Base-by-base conservation (phyloP, 2,329 filamentous ascomycete genomes). In the Rhytidhysteron rufulum region DNA sequence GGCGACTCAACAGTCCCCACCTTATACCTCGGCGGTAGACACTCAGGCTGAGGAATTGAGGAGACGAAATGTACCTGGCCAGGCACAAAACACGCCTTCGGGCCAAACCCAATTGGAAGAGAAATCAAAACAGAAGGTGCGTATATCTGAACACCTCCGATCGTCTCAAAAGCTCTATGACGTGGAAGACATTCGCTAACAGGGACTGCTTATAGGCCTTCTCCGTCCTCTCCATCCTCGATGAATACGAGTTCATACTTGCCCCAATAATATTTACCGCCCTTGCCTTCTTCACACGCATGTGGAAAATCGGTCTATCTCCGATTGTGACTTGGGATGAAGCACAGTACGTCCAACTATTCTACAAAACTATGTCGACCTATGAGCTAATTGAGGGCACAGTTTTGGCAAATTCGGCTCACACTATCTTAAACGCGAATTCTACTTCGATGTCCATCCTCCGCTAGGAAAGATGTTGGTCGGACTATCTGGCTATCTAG, bases 401-500 rank as follows among this genome's bases (percentile, higher is more conserved):
- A 88, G 85, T 68, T 94, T 94, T 67, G 88, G 88, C 64, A 98
- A 98, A 74, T 98, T 98, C 68, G 93, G 93, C 50, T 97, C 91
- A 57, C 91, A 98, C 71, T 98, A 98, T 69, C 83, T 98, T 63
- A 96, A 98, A 69, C 88, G 91, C 67, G 93, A 98, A 70, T 96
- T 97, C 76, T 98, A 98, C 78, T 98, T 98, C 72, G 88, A 95
- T 76, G 86, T 94, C 43, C 88, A 95, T 68, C 93, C 93, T 50
- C 93, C 93, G 40, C 82, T 98, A 46, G 93, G 93, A 64, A 98
- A 98, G 76, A 97, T 98, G 82, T 82, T 98, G 41, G 91, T 98
- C 55, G 93, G 93, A 48, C 78, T 98, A 37, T 97, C 93, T 5
- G 93, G 93, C 63, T 95, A 94, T 62, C 78, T 98, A 46, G 94